phyloP scores from a whole-genome alignment of 169 alveolate genomes.

The Plasmodium cynomolgi region DNA sequence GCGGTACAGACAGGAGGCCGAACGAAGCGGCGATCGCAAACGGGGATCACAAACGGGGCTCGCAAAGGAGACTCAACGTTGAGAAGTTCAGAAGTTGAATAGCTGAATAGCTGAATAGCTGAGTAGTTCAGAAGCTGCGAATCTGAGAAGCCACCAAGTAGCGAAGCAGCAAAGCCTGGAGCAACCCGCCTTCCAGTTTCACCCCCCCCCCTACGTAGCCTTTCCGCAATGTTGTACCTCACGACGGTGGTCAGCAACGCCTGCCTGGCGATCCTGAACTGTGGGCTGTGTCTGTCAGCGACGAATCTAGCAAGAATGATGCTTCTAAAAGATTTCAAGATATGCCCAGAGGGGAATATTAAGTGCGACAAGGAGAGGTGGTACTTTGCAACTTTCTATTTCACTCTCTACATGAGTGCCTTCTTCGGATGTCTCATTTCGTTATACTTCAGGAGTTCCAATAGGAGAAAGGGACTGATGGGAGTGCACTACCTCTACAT shows the following conservation, averaged over 20 bases:
- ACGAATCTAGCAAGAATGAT: slow-evolving; percentile 51
- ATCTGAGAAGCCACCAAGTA: not conserved
- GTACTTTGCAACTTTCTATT: slow-evolving; percentile 29
- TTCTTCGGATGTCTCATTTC: slow-evolving; percentile 54
- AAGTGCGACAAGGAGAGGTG: slow-evolving; percentile 51
- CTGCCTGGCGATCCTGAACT: slow-evolving; percentile 42
- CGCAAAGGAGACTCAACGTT: not conserved
- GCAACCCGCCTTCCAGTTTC: not conserved
- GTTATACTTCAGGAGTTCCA: slow-evolving; percentile 12
- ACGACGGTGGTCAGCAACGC: slow-evolving; percentile 45
- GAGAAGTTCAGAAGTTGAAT: not conserved
- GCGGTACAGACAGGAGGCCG: not conserved
- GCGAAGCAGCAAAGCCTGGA: not conserved
- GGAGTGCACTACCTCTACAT: slow-evolving; percentile 28
- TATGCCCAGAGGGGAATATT: slow-evolving; percentile 32
- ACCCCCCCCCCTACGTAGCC: not conserved
- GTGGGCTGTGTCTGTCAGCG: slow-evolving; percentile 34
- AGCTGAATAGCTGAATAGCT: no score
- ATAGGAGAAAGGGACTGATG: slow-evolving; percentile 38
- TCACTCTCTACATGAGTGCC: slow-evolving; percentile 48
- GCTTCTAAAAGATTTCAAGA: not conserved
- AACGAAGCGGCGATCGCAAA: not conserved
- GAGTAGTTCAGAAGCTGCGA: no score
- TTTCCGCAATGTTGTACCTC: slow-evolving; percentile 25
- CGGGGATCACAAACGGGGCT: no score